Evolutionary conservation across 306 rosid species (phyloP).

Genomic region (Quercus dentata): DNA sequence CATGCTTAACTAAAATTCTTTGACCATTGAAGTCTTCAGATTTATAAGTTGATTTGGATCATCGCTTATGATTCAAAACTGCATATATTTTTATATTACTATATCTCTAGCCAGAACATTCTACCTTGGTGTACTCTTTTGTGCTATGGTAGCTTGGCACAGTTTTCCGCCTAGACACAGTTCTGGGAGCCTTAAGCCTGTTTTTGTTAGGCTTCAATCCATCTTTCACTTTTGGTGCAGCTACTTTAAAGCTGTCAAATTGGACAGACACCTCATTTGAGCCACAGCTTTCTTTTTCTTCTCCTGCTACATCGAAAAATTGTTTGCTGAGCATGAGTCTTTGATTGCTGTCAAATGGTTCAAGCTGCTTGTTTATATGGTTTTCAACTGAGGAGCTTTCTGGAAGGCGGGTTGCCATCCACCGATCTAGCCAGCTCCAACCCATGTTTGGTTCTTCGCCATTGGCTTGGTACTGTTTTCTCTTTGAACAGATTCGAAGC

Average conservation of each 20-base stretch:
- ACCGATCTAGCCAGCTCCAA: constrained; percentile 97
- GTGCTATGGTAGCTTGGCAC: constrained; percentile 47
- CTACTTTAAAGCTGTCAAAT: constrained; percentile 44
- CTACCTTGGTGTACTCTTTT: constrained; percentile 53
- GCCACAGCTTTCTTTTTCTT: constrained; percentile 90
- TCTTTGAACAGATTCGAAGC: constrained; percentile 81
- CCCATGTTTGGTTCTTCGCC: constrained; percentile 64
- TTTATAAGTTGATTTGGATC: not conserved
- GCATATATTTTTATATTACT: not conserved
- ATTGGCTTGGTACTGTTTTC: constrained; percentile 38
- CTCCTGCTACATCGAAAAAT: constrained; percentile 51
- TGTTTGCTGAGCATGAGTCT: constrained; percentile 29
- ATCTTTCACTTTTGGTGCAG: constrained; percentile 32
- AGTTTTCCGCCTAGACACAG: constrained; percentile 51
- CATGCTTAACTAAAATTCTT: not conserved
- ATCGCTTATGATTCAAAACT: not conserved
- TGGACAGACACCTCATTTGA: constrained; percentile 75
- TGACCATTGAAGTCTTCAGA: not conserved
- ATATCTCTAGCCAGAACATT: not conserved
- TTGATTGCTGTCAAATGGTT: constrained; percentile 30
- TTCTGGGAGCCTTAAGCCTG: constrained; percentile 47
- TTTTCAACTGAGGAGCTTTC: constrained; percentile 57
- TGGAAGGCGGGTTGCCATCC: constrained; percentile 94
- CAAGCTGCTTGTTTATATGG: constrained; percentile 38
- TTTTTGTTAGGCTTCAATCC: constrained; percentile 29